Conservation (phyloP, 345 rosid species). For the Gossypium turneri region DNA sequence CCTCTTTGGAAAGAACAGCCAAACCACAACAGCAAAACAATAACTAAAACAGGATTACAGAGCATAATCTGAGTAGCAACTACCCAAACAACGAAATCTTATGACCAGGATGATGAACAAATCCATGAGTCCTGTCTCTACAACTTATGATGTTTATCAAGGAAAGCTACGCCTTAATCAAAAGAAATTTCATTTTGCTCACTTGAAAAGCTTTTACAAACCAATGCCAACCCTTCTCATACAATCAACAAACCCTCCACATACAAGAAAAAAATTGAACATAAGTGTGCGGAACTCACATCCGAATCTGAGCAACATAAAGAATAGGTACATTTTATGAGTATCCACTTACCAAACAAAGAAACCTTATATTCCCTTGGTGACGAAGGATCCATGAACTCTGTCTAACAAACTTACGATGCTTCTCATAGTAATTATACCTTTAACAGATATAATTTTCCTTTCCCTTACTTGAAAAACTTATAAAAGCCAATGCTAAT, state of each 20-base stretch:
- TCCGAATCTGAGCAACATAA: background rate
- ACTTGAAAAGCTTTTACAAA: background rate
- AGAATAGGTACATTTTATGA: background rate
- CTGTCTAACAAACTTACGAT: background rate
- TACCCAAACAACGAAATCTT: conserved; percentile 54
- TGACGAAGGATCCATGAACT: background rate
- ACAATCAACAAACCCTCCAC: background rate
- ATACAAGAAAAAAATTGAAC: background rate
- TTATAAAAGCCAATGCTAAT: background rate
- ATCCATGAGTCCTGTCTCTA: conserved; percentile 30
- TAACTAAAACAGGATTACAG: conserved; percentile 52
- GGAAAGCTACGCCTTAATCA: background rate
- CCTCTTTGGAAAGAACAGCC: conserved; percentile 50
- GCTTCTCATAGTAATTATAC: background rate
- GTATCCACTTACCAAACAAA: background rate
- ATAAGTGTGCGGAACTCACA: background rate
- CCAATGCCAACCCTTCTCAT: background rate
- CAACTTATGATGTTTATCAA: background rate
- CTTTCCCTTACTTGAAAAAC: background rate
- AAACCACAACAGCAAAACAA: conserved; percentile 49
- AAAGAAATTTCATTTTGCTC: background rate
- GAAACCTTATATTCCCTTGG: background rate
- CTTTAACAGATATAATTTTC: background rate
- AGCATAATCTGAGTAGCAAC: conserved; percentile 62
- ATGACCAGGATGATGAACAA: conserved; percentile 49